Evolutionary conservation across 176 grass and related monocot genomes (phyloP).

Genomic region (Raddia guianensis): DNA sequence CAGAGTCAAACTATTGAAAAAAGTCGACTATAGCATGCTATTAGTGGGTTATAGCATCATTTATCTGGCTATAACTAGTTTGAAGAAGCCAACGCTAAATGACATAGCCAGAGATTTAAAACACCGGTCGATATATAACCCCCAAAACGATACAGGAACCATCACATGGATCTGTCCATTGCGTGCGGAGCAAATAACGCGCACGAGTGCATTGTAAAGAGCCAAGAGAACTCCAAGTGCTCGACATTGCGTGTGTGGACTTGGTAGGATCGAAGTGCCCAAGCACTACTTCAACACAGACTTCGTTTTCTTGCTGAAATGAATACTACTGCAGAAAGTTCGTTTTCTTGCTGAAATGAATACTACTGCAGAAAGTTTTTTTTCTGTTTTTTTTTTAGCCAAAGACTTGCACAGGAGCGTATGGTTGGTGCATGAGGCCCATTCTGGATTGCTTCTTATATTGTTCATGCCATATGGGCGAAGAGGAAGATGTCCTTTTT

Average conservation of each 20-base stretch:
- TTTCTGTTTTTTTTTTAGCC: background rate
- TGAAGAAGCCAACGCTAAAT: no score
- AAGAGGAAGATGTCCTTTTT: background rate
- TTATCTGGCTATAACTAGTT: no score
- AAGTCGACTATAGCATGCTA: no score
- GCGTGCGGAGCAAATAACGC: slow-evolving; percentile 12
- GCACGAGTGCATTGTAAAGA: background rate
- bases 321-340: background rate
- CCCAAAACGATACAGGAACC: background rate
- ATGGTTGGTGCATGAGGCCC: background rate
- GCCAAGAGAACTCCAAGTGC: background rate
- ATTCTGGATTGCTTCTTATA: background rate
- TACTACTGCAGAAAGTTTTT: background rate
- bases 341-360: background rate
- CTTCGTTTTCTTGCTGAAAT: background rate
- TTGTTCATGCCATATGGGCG: background rate
- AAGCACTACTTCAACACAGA: no score
- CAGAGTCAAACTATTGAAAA: no score
- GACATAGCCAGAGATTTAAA: no score
- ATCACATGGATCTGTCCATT: background rate
- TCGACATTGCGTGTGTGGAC: background rate
- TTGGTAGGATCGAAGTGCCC: no score
- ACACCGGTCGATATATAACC: background rate
- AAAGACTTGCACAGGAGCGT: background rate
- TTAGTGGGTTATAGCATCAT: no score